Base-by-base conservation (phyloP, 768 basidiomycete genomes). In the Amanita rubescens region DNA sequence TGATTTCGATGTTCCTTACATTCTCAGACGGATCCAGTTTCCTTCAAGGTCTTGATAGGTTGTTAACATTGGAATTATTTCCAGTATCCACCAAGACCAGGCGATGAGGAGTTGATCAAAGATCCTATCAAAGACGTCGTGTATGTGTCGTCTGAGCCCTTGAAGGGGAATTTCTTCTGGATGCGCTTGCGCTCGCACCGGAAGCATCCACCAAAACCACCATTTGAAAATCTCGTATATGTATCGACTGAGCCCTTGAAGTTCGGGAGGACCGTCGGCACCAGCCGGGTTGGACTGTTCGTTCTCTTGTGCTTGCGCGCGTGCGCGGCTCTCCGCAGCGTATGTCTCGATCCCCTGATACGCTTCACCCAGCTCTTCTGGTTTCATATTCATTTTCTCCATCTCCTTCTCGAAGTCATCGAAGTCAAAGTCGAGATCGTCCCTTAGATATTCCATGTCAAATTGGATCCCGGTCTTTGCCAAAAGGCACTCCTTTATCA, bases 401-500 rank as follows among this genome's bases (percentile, higher is more conserved):
- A 55, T 38, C 25, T 55, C 39, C 8, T 34, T 32, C 2, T 20
- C 5, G 11, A 61, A 52, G 17, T 12, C 56, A 12, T 59, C 22
- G 22, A 64, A 55, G 45, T 64, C 56, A 41, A 65, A 64, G 0
- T 54, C 62, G 39, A 65, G 48, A 10, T 20, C 3, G 15, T 51
- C 22, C 19, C 44, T 42, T 17, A 67, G 54, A 25, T 55, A 60
- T 15, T 59, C 46, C 25, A 54, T 35, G 34, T 67, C 60, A 19
- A 65, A 65, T 19, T 57, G 46, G 22, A 63, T 60, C 1, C 58
- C 63, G 8, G 62, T 60, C 12, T 55, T 37, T 6, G 55, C 45
- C 10, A 62, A 12, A 33, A 67, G 48, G 46, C 59, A 63, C 41
- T 67, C 66, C 22, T 60, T 64, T 49, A 67, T 64, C 65, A 67